A percentile compares a stretch with the other conserved stretches of the same genome.
These are phyloP conservation scores for Adenanthera pavonina DNA, from an alignment of 306 rosid species.

Conservation along the genomic window DNA sequence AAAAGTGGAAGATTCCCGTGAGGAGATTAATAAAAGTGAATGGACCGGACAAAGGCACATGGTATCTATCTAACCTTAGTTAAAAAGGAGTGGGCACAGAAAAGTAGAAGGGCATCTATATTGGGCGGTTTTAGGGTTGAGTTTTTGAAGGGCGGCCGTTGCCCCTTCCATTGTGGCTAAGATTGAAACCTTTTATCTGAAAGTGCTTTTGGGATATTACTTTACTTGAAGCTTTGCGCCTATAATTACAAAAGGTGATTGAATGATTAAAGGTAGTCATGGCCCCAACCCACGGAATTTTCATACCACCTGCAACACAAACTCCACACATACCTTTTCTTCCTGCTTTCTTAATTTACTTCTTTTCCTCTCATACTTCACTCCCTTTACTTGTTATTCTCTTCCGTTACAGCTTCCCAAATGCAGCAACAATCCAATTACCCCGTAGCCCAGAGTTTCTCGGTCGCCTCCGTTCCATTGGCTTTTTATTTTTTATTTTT, in stretches of 20 bases:
- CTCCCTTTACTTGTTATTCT: background rate
- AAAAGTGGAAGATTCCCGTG: conserved; percentile 59
- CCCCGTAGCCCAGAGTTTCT: background rate
- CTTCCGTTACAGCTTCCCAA: background rate
- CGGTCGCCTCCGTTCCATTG: background rate
- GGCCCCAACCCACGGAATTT: conserved; percentile 15
- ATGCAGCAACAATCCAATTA: background rate
- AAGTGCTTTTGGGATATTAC: conserved; percentile 43
- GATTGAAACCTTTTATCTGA: conserved; percentile 35
- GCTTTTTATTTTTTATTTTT: background rate
- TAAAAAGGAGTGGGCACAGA: conserved; percentile 49
- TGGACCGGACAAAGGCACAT: conserved; percentile 58
- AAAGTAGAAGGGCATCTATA: conserved; percentile 29
- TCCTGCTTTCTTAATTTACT: background rate
- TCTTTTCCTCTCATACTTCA: background rate
- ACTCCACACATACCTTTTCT: background rate
- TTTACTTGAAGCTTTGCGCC: conserved; percentile 40
- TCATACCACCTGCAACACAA: background rate
- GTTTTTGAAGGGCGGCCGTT: conserved; percentile 30
- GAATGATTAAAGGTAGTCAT: conserved; percentile 40
- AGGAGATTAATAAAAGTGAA: conserved; percentile 35
- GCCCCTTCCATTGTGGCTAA: conserved; percentile 1
- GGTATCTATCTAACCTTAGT: conserved; percentile 43
- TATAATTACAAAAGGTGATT: conserved; percentile 39
- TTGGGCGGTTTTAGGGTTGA: conserved; percentile 1